Evolutionary conservation across 495 filamentous ascomycete species (phyloP).

Genomic region (Pseudevernia furfuracea): DNA sequence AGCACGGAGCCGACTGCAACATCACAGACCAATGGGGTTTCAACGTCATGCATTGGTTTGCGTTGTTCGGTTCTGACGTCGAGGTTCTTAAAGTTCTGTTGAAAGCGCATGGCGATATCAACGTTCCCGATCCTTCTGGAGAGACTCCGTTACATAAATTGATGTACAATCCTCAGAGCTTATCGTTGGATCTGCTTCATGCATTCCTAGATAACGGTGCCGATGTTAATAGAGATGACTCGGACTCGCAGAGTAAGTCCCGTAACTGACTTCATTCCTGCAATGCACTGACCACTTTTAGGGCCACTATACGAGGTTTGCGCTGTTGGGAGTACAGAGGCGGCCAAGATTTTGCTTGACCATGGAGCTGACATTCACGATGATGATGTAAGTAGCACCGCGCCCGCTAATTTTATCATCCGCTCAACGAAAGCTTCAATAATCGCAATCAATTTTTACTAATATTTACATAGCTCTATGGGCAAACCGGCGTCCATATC

Average conservation of each 20-base stretch:
- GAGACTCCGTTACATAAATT: constrained; percentile 3
- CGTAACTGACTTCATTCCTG: too few species aligned
- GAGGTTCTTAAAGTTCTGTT: background rate
- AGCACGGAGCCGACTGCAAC: constrained; percentile 8
- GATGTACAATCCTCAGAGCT: background rate
- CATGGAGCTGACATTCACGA: constrained; percentile 8
- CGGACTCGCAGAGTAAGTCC: constrained; percentile 2
- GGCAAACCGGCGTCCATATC: constrained; percentile 5
- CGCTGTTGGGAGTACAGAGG: background rate
- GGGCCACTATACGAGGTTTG: constrained; percentile 7
- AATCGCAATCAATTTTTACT: background rate
- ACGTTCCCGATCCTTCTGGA: background rate
- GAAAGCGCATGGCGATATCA: constrained; percentile 2
- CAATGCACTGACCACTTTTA: background rate
- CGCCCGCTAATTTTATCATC: background rate
- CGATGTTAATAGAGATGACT: constrained; percentile 2
- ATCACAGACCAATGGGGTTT: background rate
- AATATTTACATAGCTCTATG: background rate
- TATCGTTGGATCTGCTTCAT: background rate
- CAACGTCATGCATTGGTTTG: constrained; percentile 5
- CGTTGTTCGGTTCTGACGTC: background rate
- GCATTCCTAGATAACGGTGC: constrained; percentile 7
- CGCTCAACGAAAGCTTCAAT: background rate
- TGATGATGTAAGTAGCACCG: background rate
- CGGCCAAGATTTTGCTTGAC: constrained; percentile 1